Base-by-base conservation (phyloP, 768 basidiomycete genomes). In the Lentinula sp. region DNA sequence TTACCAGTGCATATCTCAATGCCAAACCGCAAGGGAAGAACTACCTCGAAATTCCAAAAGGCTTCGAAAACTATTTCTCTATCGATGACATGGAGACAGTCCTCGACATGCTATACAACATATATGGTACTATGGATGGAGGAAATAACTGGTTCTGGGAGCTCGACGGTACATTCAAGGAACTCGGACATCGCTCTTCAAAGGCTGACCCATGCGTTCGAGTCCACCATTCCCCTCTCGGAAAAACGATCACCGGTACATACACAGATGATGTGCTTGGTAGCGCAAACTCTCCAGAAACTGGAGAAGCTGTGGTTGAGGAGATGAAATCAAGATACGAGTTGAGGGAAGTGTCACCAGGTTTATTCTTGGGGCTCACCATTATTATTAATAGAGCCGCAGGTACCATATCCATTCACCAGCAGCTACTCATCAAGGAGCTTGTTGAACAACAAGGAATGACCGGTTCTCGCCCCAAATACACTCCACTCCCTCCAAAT, bases 61-160 rank as follows among this genome's bases (percentile, higher is more conserved):
- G 57, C 2, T 58, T 18, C 20, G 39, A 58, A 32, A 5, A 58
- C 10, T 48, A 43, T 13, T 7, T 6, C 10, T 18, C 46, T 5
- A 4, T 41, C 3, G 45, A 58, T 46, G 42, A 42, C 12, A 23
- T 9, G 13, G 28, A 72, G 8, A 58, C 57, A 46, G 45, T 33
- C 20, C 35, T 54, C 23, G 6, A 2, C 2, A 10, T 41, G 32
- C 16, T 10, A 20, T 12, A 28, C 20, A 55, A 45, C 15, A 8
- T 61, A 9, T 64, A 61, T 50, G 59, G 61, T 4, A 62, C 43
- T 9, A 62, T 15, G 13, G 57, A 59, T n/a, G 53, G n/a, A 13
- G 60, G 53, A 10, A 54, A 56, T n/a, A 54, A 56, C 39, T 61
- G 60, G 60, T 61, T 28, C n/a, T 10, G 39, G 10, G 10, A 15